These are phyloP conservation scores for Chaetomium globosum DNA, from an alignment of 2,329 filamentous ascomycete species.

Conservation along the genomic window DNA sequence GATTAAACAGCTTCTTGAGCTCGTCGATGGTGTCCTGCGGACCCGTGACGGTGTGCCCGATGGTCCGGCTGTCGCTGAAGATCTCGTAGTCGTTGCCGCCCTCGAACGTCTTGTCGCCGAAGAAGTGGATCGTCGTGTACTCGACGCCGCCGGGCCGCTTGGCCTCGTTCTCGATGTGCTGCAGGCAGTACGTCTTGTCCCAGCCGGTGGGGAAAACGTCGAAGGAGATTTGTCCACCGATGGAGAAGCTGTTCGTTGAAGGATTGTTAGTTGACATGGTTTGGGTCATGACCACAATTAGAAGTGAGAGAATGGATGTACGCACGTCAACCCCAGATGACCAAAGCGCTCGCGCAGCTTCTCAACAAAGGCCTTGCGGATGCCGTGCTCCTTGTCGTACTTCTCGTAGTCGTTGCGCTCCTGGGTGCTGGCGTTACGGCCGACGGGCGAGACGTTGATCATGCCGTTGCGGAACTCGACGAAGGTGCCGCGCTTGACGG, in stretches of 20 bases:
- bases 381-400: constrained; percentile 76
- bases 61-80: constrained; percentile 76
- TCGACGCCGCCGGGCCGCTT: constrained; percentile 68
- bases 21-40: constrained; percentile 81
- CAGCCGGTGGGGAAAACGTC: constrained; percentile 96
- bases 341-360: constrained; percentile 79
- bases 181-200: constrained; percentile 98
- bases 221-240: constrained; percentile 97
- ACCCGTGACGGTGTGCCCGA: constrained; percentile 78
- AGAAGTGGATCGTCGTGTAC: constrained; percentile 94
- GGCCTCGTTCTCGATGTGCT: constrained; percentile 81
- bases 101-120: constrained; percentile 89
- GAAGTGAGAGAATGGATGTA: not conserved
- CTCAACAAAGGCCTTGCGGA: constrained; percentile 75
- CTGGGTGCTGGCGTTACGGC: constrained; percentile 78
- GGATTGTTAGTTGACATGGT: not conserved
- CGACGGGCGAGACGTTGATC: constrained; percentile 82
- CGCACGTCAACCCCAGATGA: constrained; percentile 78
- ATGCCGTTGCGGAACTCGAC: constrained; percentile 90
- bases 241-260: constrained; percentile 68
- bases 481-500: constrained; percentile 81
- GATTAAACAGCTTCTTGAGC: constrained; percentile 77
- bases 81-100: constrained; percentile 98
- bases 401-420: constrained; percentile 82
- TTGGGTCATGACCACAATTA: not conserved